phyloP scores from a whole-genome alignment of 2,329 filamentous ascomycete species.

The Aspergillus spinulosporus region DNA sequence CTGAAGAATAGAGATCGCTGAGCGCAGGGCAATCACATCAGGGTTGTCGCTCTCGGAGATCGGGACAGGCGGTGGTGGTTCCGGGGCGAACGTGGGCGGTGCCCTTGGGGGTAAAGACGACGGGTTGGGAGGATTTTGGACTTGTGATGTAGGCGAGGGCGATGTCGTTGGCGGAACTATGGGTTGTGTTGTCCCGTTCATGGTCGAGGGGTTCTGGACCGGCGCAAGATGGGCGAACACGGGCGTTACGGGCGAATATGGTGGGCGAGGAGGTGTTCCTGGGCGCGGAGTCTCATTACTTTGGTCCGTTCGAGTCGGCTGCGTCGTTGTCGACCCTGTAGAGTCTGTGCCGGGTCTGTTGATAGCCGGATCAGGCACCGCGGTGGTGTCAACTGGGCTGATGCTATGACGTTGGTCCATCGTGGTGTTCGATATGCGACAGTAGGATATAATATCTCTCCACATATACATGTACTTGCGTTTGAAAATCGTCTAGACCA shows the following conservation, averaged over 20 bases:
- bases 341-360: neutral
- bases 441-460: neutral
- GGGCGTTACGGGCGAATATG: slow-evolving; percentile 51
- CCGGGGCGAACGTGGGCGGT: slow-evolving; percentile 33
- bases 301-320: slow-evolving; percentile 24
- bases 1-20: slow-evolving; percentile 82
- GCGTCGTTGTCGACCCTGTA: slow-evolving; percentile 24
- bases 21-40: slow-evolving; percentile 82
- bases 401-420: slow-evolving; percentile 5
- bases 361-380: neutral
- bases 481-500: neutral
- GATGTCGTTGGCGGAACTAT: slow-evolving; percentile 37
- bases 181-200: slow-evolving; percentile 28
- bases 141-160: slow-evolving; percentile 28
- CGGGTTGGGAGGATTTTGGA: slow-evolving; percentile 7
- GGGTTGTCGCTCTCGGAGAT: slow-evolving; percentile 63
- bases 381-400: neutral
- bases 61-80: slow-evolving; percentile 42
- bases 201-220: slow-evolving; percentile 15
- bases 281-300: slow-evolving; percentile 26
- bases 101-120: slow-evolving; percentile 21
- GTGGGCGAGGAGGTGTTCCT: slow-evolving; percentile 45
- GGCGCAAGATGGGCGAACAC: slow-evolving; percentile 42
- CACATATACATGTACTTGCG: neutral
- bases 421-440: neutral